phyloP scores from a whole-genome alignment of 352 stramenopile genomes.

The Globisporangium echinulatum region DNA sequence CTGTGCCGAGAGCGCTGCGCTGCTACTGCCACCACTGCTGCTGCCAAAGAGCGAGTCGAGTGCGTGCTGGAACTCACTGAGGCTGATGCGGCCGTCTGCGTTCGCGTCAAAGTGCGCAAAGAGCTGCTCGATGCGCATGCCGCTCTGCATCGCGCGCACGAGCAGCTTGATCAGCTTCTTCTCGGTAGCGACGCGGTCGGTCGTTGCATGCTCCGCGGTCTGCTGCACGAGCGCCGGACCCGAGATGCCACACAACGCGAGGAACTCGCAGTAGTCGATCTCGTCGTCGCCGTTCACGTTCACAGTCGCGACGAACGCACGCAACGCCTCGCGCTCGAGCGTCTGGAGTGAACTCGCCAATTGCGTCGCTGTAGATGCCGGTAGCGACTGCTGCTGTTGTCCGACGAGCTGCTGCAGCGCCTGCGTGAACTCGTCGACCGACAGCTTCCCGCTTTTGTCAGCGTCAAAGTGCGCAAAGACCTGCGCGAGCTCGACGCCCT shows the following conservation, averaged over 20 bases:
- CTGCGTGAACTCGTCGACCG: constrained; percentile 43
- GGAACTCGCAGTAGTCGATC: constrained; percentile 69
- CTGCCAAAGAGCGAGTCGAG: constrained; percentile 46
- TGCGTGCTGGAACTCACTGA: constrained; percentile 42
- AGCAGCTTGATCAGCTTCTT: constrained; percentile 63
- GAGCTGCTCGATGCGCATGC: constrained; percentile 45
- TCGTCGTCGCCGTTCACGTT: constrained; percentile 53
- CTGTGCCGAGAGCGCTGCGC: constrained; percentile 20
- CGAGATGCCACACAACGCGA: constrained; percentile 40
- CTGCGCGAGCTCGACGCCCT: constrained; percentile 50
- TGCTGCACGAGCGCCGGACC: constrained; percentile 16
- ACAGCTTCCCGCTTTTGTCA: constrained; percentile 52
- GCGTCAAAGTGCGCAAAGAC: constrained; percentile 66
- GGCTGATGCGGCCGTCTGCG: constrained; percentile 46
- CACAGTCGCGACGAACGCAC: constrained; percentile 36
- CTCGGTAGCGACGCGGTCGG: constrained; percentile 19
- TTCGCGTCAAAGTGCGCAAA: constrained; percentile 79
- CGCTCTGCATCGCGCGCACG: constrained; percentile 33
- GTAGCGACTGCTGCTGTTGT: too few species aligned
- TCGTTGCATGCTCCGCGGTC: constrained; percentile 11
- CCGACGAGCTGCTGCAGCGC: constrained; percentile 33
- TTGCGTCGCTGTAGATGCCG: neutral
- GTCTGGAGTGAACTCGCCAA: constrained; percentile 18
- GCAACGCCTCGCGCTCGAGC: constrained; percentile 37
- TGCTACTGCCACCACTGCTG: neutral